phyloP scores from a whole-genome alignment of 768 basidiomycete genomes.

The Erythrobasidium yunnanense region DNA sequence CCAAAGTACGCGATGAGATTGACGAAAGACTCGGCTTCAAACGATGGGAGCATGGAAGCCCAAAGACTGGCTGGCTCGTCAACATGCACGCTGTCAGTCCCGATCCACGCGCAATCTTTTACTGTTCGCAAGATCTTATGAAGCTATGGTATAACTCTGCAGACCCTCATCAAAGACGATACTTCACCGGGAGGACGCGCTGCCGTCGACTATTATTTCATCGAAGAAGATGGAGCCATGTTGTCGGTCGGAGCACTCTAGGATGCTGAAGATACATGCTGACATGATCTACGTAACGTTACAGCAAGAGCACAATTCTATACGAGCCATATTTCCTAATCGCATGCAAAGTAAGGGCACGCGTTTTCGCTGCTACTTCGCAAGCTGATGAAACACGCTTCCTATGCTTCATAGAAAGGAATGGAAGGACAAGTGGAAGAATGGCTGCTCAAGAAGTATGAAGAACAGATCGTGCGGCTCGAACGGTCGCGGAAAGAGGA shows the following conservation, averaged over 20 bases:
- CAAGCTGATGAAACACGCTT: background rate
- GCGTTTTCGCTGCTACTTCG: background rate
- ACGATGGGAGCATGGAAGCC: constrained; percentile 63
- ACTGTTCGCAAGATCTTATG: too few relatives aligned
- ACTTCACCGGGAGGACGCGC: constrained; percentile 73
- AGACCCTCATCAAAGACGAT: constrained; percentile 79
- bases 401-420: constrained; percentile 50
- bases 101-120: too few relatives aligned
- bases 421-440: constrained; percentile 85
- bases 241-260: constrained; percentile 44
- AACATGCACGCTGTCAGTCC: constrained; percentile 90
- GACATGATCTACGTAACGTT: background rate
- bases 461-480: constrained; percentile 70
- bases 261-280: background rate
- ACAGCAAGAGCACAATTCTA: constrained; percentile 65
- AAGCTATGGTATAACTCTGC: too few relatives aligned
- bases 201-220: constrained; percentile 92
- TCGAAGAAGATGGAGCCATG: constrained; percentile 89
- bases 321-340: constrained; percentile 95
- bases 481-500: constrained; percentile 81
- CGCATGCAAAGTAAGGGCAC: constrained; percentile 66
- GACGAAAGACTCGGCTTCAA: constrained; percentile 88
- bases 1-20: constrained; percentile 55
- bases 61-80: constrained; percentile 82
- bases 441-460: constrained; percentile 86